Percentiles rank a stretch among this genome's conserved stretches.
Evolutionary conservation across 1,284 basidiomycete species (phyloP).

Genomic region (Coniophora puteana): DNA sequence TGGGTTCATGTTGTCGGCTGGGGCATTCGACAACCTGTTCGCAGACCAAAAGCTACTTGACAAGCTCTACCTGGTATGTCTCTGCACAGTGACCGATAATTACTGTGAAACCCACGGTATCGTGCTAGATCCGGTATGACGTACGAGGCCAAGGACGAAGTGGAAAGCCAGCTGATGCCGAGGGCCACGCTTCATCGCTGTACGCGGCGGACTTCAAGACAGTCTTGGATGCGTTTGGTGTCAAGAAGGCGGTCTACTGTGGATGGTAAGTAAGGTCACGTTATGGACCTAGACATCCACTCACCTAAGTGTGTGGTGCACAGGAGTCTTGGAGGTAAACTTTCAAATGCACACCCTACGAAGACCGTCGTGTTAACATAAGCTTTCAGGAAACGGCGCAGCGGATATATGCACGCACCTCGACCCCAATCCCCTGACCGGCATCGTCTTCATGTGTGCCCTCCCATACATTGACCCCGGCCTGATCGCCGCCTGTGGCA

Average conservation of each 20-base stretch:
- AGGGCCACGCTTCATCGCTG: conserved; percentile 9
- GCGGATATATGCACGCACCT: neutral
- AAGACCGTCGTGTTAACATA: neutral
- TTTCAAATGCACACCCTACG: neutral
- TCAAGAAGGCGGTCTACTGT: conserved; percentile 10
- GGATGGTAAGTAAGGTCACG: conserved; percentile 12
- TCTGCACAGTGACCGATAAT: neutral
- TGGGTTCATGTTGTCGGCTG: conserved; percentile 13
- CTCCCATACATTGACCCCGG: neutral
- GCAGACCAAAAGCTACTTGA: conserved; percentile 5
- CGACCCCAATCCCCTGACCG: neutral
- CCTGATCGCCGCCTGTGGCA: neutral
- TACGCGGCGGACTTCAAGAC: conserved; percentile 16
- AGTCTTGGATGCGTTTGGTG: conserved; percentile 11
- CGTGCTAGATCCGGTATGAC: conserved; percentile 18
- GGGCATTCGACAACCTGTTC: conserved; percentile 17
- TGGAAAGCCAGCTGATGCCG: conserved; percentile 10
- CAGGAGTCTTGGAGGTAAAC: conserved; percentile 16
- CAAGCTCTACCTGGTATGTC: conserved; percentile 17
- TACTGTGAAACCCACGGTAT: neutral
- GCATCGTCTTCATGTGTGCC: neutral
- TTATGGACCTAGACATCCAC: neutral
- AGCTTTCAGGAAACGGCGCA: neutral
- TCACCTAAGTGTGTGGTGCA: neutral
- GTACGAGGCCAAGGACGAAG: conserved; percentile 20